These are phyloP conservation scores for Botrytis byssoidea DNA, from an alignment of 2,329 filamentous ascomycete genomes.

Conservation along the genomic window DNA sequence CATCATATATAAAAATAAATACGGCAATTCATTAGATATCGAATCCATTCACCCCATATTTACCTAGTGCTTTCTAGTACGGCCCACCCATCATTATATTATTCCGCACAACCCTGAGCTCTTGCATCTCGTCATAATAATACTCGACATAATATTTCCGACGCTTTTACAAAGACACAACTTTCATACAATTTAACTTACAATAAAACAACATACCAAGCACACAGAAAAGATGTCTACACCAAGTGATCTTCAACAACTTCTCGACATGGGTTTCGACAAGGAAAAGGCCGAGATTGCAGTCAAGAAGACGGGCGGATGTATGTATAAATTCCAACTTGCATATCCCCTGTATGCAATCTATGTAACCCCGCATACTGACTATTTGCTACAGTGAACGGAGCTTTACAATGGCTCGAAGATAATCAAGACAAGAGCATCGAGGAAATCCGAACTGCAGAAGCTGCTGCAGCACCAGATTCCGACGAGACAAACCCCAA, in stretches of 20 bases:
- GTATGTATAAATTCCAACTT: constrained; percentile 50
- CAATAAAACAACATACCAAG: not conserved
- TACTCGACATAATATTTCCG: constrained; percentile 8
- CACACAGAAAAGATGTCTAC: constrained; percentile 47
- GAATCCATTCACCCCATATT: not conserved
- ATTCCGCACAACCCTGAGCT: not conserved
- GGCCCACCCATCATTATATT: not conserved
- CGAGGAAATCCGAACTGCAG: constrained; percentile 67
- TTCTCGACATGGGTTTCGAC: constrained; percentile 79
- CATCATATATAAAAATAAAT: not conserved
- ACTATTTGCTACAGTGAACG: constrained; percentile 60
- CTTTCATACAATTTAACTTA: not conserved
- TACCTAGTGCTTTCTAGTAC: not conserved
- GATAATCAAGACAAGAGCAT: constrained; percentile 83
- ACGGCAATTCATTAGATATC: not conserved
- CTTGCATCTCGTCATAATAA: not conserved
- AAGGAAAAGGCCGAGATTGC: constrained; percentile 78
- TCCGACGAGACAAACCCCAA: constrained; percentile 53
- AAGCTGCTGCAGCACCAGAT: constrained; percentile 40
- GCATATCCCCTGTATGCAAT: not conserved
- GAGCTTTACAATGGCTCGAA: constrained; percentile 92
- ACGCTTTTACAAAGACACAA: not conserved
- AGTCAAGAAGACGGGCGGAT: constrained; percentile 75
- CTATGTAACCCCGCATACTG: constrained; percentile 20
- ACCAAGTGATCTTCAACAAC: constrained; percentile 55